Conservation (phyloP, 2,329 filamentous ascomycete genomes). For the Penicillium sp. region DNA sequence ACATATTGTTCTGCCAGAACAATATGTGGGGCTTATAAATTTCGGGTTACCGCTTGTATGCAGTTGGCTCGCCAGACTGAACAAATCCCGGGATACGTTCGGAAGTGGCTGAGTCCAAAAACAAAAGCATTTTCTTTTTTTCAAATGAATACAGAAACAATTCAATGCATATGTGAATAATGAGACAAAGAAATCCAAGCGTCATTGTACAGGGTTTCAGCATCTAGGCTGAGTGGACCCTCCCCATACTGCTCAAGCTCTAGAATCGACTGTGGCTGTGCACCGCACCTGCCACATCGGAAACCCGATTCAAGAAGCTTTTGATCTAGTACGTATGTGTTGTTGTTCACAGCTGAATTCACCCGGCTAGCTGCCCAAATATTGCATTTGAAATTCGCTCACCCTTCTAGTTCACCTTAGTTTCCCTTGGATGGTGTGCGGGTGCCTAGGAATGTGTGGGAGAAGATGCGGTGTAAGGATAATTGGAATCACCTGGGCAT, state of each 20-base stretch:
- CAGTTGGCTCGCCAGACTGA: background rate
- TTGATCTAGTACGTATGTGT: background rate
- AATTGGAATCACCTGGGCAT: background rate
- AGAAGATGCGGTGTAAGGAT: background rate
- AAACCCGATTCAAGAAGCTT: background rate
- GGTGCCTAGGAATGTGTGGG: background rate
- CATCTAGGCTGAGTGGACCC: background rate
- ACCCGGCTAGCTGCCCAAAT: background rate
- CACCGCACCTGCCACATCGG: too few relatives aligned
- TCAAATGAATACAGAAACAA: too few relatives aligned
- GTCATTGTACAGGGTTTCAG: background rate
- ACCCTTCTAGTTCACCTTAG: background rate
- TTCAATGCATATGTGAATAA: too few relatives aligned
- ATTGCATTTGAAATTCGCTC: background rate
- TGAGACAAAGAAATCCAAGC: too few relatives aligned
- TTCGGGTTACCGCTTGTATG: background rate
- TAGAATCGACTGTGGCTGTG: background rate
- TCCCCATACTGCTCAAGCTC: background rate
- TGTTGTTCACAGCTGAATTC: background rate
- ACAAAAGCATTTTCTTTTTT: background rate
- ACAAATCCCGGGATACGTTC: background rate
- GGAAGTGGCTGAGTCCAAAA: background rate
- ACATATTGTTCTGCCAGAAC: too few relatives aligned
- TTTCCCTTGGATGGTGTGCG: background rate
- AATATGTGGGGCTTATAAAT: too few relatives aligned